Evolutionary conservation across 441 rosid genomes (phyloP).

Genomic region (Theobroma grandiflorum): DNA sequence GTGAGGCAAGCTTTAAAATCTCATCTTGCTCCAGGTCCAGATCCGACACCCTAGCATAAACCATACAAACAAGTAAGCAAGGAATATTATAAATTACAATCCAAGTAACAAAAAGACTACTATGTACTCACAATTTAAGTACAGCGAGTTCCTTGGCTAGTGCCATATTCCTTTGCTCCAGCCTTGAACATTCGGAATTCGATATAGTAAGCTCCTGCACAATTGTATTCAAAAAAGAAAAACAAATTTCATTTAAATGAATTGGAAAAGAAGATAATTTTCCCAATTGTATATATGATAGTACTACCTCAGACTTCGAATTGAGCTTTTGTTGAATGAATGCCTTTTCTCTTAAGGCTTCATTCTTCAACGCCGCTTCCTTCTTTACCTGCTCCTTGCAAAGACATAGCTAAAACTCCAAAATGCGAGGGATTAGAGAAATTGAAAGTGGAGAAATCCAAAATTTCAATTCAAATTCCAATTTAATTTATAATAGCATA

Average conservation of each 20-base stretch:
- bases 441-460: conserved; percentile 2
- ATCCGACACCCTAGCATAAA: conserved; percentile 70
- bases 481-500: not conserved
- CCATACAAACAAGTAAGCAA: conserved; percentile 23
- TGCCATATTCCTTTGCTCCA: conserved; percentile 77
- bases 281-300: not conserved
- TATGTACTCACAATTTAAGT: conserved; percentile 71
- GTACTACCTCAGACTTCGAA: conserved; percentile 69
- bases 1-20: conserved; percentile 69
- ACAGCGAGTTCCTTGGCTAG: conserved; percentile 91
- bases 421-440: not conserved
- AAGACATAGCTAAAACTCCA: conserved; percentile 55
- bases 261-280: not conserved
- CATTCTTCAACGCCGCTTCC: conserved; percentile 61
- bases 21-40: conserved; percentile 81
- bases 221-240: conserved; percentile 19
- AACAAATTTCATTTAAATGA: not conserved
- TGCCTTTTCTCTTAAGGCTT: conserved; percentile 62
- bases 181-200: conserved; percentile 52
- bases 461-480: not conserved
- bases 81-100: conserved; percentile 3
- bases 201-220: conserved; percentile 66
- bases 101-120: conserved; percentile 13
- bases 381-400: conserved; percentile 56
- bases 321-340: conserved; percentile 55